Percentiles rank a stretch among this genome's conserved stretches.
These are phyloP conservation scores for Lenwebbia sp. DNA, from an alignment of 345 rosid genomes.

Conservation along the genomic window DNA sequence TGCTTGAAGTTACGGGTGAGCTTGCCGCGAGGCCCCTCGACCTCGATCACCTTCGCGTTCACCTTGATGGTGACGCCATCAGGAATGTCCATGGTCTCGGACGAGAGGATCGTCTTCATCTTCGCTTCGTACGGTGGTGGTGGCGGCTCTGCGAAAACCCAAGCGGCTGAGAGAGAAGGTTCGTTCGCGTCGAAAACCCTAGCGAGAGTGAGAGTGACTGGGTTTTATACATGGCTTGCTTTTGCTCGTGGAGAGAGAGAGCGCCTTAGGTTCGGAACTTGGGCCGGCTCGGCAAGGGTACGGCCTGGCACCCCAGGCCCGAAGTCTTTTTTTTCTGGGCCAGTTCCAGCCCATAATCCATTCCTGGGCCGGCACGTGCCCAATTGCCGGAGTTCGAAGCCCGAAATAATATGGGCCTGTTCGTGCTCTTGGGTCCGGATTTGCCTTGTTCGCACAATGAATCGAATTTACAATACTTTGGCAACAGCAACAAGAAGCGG, in stretches of 20 bases:
- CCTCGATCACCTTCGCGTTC: slow-evolving; percentile 28
- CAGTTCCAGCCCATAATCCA: neutral
- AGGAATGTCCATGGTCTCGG: slow-evolving; percentile 40
- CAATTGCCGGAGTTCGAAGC: neutral
- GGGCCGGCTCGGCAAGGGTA: neutral
- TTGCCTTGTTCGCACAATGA: neutral
- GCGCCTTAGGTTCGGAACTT: neutral
- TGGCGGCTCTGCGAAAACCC: neutral
- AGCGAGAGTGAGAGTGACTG: neutral
- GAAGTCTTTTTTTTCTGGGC: neutral
- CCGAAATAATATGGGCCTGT: neutral
- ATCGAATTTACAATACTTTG: neutral
- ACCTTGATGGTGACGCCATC: slow-evolving; percentile 32
- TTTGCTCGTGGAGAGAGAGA: neutral
- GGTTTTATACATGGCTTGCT: neutral
- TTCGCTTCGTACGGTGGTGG: neutral
- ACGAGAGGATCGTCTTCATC: slow-evolving; percentile 39
- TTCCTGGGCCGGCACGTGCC: neutral
- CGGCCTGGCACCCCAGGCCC: too few relatives aligned
- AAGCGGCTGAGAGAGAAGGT: neutral
- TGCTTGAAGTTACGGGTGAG: slow-evolving; percentile 39
- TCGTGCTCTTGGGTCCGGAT: fast-evolving
- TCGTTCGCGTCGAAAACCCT: neutral
- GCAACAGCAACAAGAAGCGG: neutral
- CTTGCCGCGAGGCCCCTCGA: slow-evolving; percentile 37